Conservation (phyloP, 495 filamentous ascomycete species). For the Massariosphaeria phaeospora region DNA sequence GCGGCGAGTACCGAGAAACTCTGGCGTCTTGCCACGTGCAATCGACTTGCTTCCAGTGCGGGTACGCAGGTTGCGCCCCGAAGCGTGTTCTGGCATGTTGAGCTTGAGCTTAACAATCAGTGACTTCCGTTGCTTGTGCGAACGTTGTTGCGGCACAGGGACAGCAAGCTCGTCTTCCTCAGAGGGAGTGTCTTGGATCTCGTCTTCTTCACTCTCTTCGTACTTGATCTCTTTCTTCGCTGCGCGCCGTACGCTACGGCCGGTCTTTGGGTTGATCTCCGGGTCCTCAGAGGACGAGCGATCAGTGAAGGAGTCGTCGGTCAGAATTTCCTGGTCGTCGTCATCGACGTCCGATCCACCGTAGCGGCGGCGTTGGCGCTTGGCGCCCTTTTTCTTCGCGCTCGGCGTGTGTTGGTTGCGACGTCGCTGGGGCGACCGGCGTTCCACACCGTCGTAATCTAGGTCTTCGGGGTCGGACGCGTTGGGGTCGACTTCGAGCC, state of each 20-base stretch:
- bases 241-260: conserved; percentile 62
- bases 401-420: conserved; percentile 19
- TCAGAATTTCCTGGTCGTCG: conserved; percentile 54
- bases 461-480: conserved; percentile 82
- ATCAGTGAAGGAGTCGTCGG: conserved; percentile 56
- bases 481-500: conserved; percentile 71
- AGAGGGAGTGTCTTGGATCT: conserved; percentile 41
- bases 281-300: conserved; percentile 61
- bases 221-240: conserved; percentile 49
- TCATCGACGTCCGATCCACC: conserved; percentile 62
- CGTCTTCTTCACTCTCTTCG: conserved; percentile 42
- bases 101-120: conserved; percentile 38
- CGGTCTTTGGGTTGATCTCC: conserved; percentile 61
- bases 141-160: conserved; percentile 3
- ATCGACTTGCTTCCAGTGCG: conserved; percentile 31
- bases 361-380: conserved; percentile 47
- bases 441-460: conserved; percentile 55
- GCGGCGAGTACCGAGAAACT: conserved; percentile 43
- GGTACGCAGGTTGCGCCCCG: conserved; percentile 11
- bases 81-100: conserved; percentile 11
- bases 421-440: conserved; percentile 16
- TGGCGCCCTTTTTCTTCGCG: conserved; percentile 44
- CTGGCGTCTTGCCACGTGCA: conserved; percentile 25
- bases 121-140: conserved; percentile 18
- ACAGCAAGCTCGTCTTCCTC: conserved; percentile 30